Conservation (phyloP, 2,329 filamentous ascomycete species). For the Trichoderma cornu-damae region DNA sequence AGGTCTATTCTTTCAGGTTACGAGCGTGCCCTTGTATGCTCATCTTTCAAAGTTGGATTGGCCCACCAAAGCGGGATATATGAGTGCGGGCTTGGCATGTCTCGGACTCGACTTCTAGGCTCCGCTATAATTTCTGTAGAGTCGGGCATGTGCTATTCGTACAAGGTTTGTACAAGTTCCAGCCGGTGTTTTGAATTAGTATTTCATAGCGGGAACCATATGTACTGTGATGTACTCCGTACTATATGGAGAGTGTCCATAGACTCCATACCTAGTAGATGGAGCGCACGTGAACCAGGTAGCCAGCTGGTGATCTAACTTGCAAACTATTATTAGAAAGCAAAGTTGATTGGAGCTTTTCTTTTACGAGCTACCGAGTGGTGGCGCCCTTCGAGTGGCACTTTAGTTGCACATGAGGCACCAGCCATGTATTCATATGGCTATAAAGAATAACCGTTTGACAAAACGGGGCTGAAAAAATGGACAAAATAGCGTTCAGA, state of each 20-base stretch:
- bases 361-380: background rate
- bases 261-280: too few species aligned
- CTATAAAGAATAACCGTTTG: background rate
- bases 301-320: background rate
- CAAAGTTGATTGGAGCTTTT: background rate
- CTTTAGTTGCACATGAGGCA: slow-evolving; percentile 3
- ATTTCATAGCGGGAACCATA: too few species aligned
- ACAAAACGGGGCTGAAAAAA: background rate
- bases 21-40: background rate
- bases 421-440: background rate
- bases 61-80: background rate
- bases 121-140: background rate
- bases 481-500: background rate
- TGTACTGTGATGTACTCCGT: too few species aligned
- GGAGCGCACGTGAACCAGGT: background rate
- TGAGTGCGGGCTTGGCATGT: background rate
- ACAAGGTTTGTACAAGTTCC: too few species aligned
- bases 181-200: too few species aligned
- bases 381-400: slow-evolving; percentile 8
- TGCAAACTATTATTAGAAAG: background rate
- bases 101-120: background rate
- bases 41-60: background rate
- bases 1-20: background rate
- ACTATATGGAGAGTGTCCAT: too few species aligned
- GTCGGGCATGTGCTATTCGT: too few species aligned